Conservation (phyloP, 2,329 filamentous ascomycete species). For the Ceratocystis ficicola region DNA sequence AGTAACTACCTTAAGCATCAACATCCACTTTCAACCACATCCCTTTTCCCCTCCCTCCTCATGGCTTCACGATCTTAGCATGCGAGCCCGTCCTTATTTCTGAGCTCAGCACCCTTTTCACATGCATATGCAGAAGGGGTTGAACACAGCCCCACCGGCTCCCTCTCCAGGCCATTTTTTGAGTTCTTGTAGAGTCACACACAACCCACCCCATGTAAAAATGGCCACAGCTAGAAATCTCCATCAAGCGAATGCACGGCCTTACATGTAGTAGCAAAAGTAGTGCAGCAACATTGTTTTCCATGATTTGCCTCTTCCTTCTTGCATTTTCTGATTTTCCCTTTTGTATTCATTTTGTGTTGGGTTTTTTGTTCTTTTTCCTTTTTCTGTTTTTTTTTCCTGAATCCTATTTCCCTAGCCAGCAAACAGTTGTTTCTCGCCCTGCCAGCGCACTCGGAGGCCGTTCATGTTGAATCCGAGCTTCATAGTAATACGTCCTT, state of each 20-base stretch:
- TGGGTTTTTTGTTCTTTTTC: no score
- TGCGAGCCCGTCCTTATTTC: neutral
- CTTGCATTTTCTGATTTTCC: no score
- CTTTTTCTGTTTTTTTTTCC: neutral
- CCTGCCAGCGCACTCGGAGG: constrained; percentile 3
- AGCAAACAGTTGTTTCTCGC: neutral
- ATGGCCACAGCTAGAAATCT: no score
- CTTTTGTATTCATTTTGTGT: no score
- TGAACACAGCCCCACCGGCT: constrained; percentile 2
- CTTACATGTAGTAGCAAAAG: no score
- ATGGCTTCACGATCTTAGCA: neutral
- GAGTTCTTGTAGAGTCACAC: neutral
- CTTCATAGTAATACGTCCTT: neutral
- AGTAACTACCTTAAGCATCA: neutral
- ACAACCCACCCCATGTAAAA: neutral
- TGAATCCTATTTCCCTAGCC: neutral
- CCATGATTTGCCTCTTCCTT: neutral
- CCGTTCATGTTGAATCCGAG: neutral
- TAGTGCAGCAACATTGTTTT: no score
- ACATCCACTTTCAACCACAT: neutral
- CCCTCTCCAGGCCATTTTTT: constrained; percentile 1
- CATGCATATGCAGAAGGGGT: neutral
- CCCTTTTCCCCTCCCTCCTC: neutral
- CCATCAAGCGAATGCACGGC: no score
- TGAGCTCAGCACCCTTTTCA: neutral